phyloP scores from a whole-genome alignment of 2,329 filamentous ascomycete species.

The Malbranchea cinnamomea region DNA sequence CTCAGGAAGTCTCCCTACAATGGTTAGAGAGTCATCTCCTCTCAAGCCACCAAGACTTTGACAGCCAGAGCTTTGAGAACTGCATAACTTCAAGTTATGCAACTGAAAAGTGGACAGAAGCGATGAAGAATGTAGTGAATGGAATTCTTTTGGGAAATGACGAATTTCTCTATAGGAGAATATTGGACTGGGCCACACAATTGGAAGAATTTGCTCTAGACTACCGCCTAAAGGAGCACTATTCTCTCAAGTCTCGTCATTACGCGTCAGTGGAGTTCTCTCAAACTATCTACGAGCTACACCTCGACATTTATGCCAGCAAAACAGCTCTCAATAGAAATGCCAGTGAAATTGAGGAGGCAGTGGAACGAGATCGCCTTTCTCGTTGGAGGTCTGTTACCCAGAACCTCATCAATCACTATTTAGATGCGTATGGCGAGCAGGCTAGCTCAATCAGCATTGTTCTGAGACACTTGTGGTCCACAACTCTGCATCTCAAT shows the following conservation, averaged over 20 bases:
- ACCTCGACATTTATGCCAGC: slow-evolving; percentile 50
- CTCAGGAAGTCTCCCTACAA: slow-evolving; percentile 37
- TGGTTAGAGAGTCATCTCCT: slow-evolving; percentile 40
- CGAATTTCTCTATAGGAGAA: slow-evolving; percentile 33
- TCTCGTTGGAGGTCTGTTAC: slow-evolving; percentile 45
- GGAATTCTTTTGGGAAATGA: slow-evolving; percentile 40
- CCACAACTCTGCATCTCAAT: slow-evolving; percentile 46
- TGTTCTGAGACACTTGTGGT: slow-evolving; percentile 49
- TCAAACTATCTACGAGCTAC: slow-evolving; percentile 50
- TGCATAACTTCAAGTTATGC: slow-evolving; percentile 37
- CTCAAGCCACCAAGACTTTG: too few relatives aligned
- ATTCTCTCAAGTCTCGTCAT: slow-evolving; percentile 19
- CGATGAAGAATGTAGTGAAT: slow-evolving; percentile 40
- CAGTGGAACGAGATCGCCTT: slow-evolving; percentile 43
- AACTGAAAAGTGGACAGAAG: slow-evolving; percentile 38
- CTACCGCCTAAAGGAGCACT: slow-evolving; percentile 9
- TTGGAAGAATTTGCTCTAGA: slow-evolving; percentile 18
- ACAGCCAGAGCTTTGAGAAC: slow-evolving; percentile 4
- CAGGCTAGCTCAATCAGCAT: slow-evolving; percentile 27
- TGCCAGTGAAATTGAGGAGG: slow-evolving; percentile 35
- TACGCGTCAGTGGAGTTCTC: slow-evolving; percentile 35
- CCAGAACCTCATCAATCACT: slow-evolving; percentile 36
- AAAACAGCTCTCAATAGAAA: slow-evolving; percentile 47
- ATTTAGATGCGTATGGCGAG: slow-evolving; percentile 19
- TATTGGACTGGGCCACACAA: slow-evolving; percentile 20